A percentile compares a stretch with the other conserved stretches of the same genome.
phyloP scores from a whole-genome alignment of 768 basidiomycete genomes.

The Tricholoma terreum region DNA sequence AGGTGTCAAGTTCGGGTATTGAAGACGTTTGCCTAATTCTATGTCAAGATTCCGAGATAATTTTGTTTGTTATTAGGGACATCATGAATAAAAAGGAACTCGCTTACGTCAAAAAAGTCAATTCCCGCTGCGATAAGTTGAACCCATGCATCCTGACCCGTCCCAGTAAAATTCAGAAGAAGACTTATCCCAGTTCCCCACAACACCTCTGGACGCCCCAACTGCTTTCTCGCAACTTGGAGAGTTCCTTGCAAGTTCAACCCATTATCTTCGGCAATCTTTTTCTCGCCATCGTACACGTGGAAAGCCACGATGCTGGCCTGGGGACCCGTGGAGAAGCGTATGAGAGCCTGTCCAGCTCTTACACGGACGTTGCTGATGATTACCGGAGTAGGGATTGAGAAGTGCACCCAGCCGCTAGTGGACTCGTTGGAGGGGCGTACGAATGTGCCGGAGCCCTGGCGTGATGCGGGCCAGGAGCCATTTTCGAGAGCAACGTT shows the following conservation, averaged over 20 bases:
- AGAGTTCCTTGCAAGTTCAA: too few species aligned
- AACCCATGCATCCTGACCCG: not conserved
- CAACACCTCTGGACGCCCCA: too few species aligned
- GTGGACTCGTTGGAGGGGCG: too few species aligned
- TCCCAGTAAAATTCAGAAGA: not conserved
- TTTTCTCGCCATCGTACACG: not conserved
- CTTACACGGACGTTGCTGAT: not conserved
- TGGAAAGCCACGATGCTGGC: not conserved
- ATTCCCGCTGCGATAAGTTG: not conserved
- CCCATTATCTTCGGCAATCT: too few species aligned
- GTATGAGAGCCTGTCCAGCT: not conserved
- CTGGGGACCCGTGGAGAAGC: not conserved
- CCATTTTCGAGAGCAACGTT: not conserved
- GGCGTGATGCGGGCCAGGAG: not conserved
- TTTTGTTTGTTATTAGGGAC: too few species aligned
- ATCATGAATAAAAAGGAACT: not conserved
- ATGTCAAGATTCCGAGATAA: too few species aligned
- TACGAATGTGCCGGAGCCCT: not conserved
- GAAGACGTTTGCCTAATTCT: too few species aligned
- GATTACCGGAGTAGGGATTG: not conserved
- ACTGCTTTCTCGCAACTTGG: too few species aligned
- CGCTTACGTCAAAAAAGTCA: not conserved
- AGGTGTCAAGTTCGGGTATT: too few species aligned
- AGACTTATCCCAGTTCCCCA: too few species aligned
- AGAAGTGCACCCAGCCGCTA: too few species aligned